Evolutionary conservation across 169 alveolate species (phyloP).

Genomic region (Eimeria sp.): DNA sequence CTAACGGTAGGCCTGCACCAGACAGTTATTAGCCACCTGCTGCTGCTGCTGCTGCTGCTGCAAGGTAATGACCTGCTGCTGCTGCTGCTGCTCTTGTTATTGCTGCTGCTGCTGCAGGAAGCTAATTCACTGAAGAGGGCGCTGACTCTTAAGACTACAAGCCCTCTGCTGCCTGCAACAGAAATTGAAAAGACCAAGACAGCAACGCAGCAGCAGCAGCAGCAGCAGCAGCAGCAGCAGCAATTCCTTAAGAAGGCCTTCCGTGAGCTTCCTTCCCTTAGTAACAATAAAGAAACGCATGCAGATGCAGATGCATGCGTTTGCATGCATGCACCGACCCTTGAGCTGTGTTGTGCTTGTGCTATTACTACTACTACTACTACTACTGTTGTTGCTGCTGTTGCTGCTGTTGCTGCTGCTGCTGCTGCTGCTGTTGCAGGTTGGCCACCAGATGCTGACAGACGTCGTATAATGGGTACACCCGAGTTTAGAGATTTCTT

Average conservation of each 20-base stretch:
- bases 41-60: too few relatives aligned
- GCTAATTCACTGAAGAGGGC: conserved; percentile 19
- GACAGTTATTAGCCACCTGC: too few relatives aligned
- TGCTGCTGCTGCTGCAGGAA: conserved; percentile 22
- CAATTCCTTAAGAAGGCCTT: too few relatives aligned
- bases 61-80: too few relatives aligned
- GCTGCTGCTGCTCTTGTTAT: too few relatives aligned
- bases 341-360: neutral
- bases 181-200: neutral
- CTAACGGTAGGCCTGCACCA: neutral
- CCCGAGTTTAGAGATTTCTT: too few relatives aligned
- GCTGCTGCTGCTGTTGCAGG: too few relatives aligned
- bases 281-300: too few relatives aligned
- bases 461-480: too few relatives aligned
- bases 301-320: too few relatives aligned
- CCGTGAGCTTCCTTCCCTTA: too few relatives aligned
- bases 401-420: neutral
- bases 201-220: neutral
- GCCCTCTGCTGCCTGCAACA: conserved; percentile 31
- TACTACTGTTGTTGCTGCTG: neutral
- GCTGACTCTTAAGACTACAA: neutral
- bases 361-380: neutral
- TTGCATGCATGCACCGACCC: neutral
- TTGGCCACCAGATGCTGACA: too few relatives aligned
- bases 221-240: neutral